Base-by-base conservation (phyloP, 768 basidiomycete genomes). In the Russula vinacea region DNA sequence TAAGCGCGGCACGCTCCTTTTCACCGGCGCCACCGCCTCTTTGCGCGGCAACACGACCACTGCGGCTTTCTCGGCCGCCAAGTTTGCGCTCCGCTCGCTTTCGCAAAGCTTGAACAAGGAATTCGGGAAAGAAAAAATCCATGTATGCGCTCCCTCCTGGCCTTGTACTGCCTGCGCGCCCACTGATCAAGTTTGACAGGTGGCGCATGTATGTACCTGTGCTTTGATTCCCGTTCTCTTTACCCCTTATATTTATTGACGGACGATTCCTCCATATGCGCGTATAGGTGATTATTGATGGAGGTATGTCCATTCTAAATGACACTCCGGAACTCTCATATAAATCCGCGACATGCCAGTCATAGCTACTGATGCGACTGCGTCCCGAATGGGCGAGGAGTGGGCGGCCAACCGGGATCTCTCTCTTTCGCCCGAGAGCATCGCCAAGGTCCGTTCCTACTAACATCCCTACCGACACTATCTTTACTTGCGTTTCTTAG, bases 281-380 rank as follows among this genome's bases (percentile, higher is more conserved):
- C 40, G 10, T 22, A 5, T 58, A 90, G 86, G 79, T 80, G 44
- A 82, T 90, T 65, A 87, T 90, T 53, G 89, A 91, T 67, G 89
- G 89, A 69, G 76, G 78, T 81, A 67, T 22, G 76, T 56, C 14
- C 7, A 3, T 32, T 40, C 22, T 42, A 1, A 19, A 9, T 11
- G 3, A 37, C 19, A 13, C 3, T 4, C 8, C 19, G 2, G 19
- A 33, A 24, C 26, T 37, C 32, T 39, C 5, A 50, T 24, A 29
- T 40, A 22, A 11, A 45, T 50, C 22, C 17, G 7, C 32, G 14
- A 40, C 24, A 11, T 5, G 8, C 16, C 45, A 66, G 64, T 76
- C 13, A 80, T 83, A n/a, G 56, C 29, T 26, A 68, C 62, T 3
- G 67, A 63, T 29, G 8, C 24, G 42, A 22, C n/a, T 5, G 37